phyloP scores from a whole-genome alignment of 257 asterid genomes.

The Linaria vulgaris region DNA sequence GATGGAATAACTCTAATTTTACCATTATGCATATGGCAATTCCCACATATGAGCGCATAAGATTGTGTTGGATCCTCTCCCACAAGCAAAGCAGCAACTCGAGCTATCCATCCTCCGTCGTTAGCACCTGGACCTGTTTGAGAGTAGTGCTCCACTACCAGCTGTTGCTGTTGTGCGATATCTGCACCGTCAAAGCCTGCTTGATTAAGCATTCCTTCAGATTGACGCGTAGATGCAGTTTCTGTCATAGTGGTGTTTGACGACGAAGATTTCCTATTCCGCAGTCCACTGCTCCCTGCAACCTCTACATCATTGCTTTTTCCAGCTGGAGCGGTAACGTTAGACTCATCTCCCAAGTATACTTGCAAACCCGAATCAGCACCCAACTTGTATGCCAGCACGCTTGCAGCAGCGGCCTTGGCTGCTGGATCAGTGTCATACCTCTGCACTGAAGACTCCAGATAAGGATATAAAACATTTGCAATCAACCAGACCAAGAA shows the following conservation, averaged over 20 bases:
- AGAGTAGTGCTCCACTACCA: slow-evolving; percentile 56
- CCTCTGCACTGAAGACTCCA: slow-evolving; percentile 48
- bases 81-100: slow-evolving; percentile 72
- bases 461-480: slow-evolving; percentile 24
- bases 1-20: slow-evolving; percentile 5
- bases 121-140: slow-evolving; percentile 38
- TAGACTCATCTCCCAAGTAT: slow-evolving; percentile 45
- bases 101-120: slow-evolving; percentile 69
- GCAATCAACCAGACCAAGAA: slow-evolving; percentile 12
- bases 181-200: slow-evolving; percentile 33
- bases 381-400: slow-evolving; percentile 72
- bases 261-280: slow-evolving; percentile 45
- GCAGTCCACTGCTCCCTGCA: slow-evolving; percentile 47
- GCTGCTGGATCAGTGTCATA: slow-evolving; percentile 82
- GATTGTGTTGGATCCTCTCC: slow-evolving; percentile 83
- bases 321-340: slow-evolving; percentile 36
- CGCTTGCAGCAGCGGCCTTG: slow-evolving; percentile 74
- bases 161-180: slow-evolving; percentile 35
- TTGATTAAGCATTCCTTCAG: slow-evolving; percentile 32
- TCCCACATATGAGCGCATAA: slow-evolving; percentile 70
- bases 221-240: slow-evolving; percentile 24
- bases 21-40: slow-evolving; percentile 78
- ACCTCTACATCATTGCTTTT: slow-evolving; percentile 54
- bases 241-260: slow-evolving; percentile 33
- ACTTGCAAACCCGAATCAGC: slow-evolving; percentile 70